Percentiles rank a stretch among this genome's conserved stretches.
Conservation (phyloP, 495 filamentous ascomycete genomes). For the Trichoderma erinaceum region DNA sequence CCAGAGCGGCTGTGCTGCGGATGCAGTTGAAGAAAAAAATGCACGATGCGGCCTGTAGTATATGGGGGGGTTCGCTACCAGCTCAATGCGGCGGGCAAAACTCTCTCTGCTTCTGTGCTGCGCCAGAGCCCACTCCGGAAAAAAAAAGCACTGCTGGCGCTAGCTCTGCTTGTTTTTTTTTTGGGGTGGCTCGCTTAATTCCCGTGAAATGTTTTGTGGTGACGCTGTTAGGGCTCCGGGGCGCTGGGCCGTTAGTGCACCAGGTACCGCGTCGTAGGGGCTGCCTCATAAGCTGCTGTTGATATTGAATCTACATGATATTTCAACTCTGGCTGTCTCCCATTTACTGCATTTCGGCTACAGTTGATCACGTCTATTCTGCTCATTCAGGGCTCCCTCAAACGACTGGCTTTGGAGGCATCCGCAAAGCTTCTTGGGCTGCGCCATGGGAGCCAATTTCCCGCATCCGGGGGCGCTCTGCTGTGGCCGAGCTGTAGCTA, state of each 20-base stretch:
- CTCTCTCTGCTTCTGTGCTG: slow-evolving; percentile 5
- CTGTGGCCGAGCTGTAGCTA: slow-evolving; percentile 1
- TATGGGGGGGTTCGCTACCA: neutral
- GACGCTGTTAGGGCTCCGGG: slow-evolving; percentile 13
- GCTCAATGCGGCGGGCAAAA: slow-evolving; percentile 7
- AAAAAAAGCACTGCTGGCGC: neutral
- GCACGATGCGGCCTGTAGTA: neutral
- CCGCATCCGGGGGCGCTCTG: slow-evolving; percentile 4
- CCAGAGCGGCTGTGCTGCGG: slow-evolving; percentile 11
- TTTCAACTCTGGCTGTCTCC: neutral
- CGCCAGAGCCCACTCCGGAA: neutral
- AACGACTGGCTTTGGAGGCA: neutral
- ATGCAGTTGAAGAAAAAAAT: slow-evolving; percentile 11
- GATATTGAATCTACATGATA: neutral
- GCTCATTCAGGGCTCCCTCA: neutral
- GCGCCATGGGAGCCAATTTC: neutral
- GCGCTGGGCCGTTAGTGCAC: slow-evolving; percentile 10
- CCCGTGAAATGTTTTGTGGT: slow-evolving; percentile 14
- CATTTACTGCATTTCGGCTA: neutral
- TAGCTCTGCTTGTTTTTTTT: neutral
- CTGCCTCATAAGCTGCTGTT: neutral
- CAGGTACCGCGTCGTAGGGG: neutral
- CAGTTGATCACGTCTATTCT: neutral
- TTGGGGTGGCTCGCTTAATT: slow-evolving; percentile 11
- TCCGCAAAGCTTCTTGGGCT: neutral